Base-by-base conservation (phyloP, 2,329 filamentous ascomycete species). In the Colletotrichum cereale region DNA sequence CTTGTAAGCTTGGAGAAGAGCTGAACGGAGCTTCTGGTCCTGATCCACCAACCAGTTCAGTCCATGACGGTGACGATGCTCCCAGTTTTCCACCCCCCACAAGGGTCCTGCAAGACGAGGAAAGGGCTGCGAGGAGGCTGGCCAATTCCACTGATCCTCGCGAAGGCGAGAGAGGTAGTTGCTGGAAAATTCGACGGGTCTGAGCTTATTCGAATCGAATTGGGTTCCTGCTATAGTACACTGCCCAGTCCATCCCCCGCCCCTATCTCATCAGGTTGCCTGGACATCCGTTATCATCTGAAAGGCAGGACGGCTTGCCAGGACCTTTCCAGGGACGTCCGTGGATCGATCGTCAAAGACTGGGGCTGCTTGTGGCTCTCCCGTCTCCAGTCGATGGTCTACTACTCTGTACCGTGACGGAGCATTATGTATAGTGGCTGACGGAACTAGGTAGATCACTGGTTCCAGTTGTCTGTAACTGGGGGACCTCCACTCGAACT, bases 261-360 rank as follows among this genome's bases (percentile, higher is more conserved):
- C 38, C 44, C 47, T 47, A 31, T 55, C 38, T 34, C 44, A n/a
- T 44, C 44, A 38, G 31, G 63, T 29, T 56, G 67, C 57, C 61
- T 50, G 34, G 47, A 42, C 57, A 67, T 38, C 58, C 63, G 29
- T 40, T 38, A 50, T 63, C 65, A 55, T 68, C 65, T 40, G 68
- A 68, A 68, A 47, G 31, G 55, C 44, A 36, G 52, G 34, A 38
- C 42, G 29, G 52, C 18, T 50, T 60, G 16, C 42, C 67, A 58
- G 68, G 26, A 12, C 68, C 26, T 44, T 57, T 68, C 36, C 53
- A 68, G 58, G 60, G 69, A 60, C 58, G 47, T 26, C 38, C 60
- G 66, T 47, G 66, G 65, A 69, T 64, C 69, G 58, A 69, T 69
- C 53, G 66, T 64, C 60, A 38, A 61, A 64, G 26, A 40, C 52